Percentiles rank a stretch among this genome's conserved stretches.
Evolutionary conservation across 2,329 filamentous ascomycete species (phyloP).

Genomic region (Phoma sp.): DNA sequence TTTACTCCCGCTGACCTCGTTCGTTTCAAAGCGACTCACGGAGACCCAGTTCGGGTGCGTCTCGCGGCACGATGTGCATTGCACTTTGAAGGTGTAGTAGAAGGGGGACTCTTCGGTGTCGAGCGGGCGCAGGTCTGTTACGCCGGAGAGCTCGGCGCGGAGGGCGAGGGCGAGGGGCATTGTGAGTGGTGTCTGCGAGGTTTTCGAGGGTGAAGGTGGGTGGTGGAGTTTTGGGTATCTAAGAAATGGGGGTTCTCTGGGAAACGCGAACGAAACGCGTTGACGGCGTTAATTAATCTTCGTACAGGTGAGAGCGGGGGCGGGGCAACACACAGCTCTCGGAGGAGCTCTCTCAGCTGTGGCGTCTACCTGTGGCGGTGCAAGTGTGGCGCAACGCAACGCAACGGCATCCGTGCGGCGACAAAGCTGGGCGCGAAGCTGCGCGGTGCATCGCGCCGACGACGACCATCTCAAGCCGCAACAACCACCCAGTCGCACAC

Average conservation of each 20-base stretch:
- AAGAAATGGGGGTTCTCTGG: too few relatives aligned
- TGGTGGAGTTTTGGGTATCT: too few relatives aligned
- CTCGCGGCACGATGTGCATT: slow-evolving; percentile 97
- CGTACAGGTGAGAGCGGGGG: too few relatives aligned
- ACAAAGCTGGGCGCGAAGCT: slow-evolving; percentile 18
- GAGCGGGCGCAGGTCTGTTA: slow-evolving; percentile 84
- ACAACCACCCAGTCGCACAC: slow-evolving; percentile 10
- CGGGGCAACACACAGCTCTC: too few relatives aligned
- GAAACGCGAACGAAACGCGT: too few relatives aligned
- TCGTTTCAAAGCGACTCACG: slow-evolving; percentile 86
- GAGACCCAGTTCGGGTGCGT: slow-evolving; percentile 84
- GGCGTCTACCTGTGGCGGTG: not conserved
- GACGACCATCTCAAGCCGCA: not conserved
- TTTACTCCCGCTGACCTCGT: slow-evolving; percentile 89
- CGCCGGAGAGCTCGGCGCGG: slow-evolving; percentile 58
- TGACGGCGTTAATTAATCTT: too few relatives aligned
- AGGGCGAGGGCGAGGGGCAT: slow-evolving; percentile 49
- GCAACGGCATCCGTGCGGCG: not conserved
- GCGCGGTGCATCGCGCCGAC: not conserved
- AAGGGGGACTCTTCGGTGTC: slow-evolving; percentile 85
- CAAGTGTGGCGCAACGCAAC: not conserved
- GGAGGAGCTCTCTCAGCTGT: not conserved
- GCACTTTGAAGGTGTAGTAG: slow-evolving; percentile 97
- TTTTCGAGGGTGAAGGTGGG: not conserved
- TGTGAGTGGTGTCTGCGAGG: not conserved